A percentile compares a stretch with the other conserved stretches of the same genome.
phyloP scores from a whole-genome alignment of 345 rosid genomes.

The Sisymbrium irio region DNA sequence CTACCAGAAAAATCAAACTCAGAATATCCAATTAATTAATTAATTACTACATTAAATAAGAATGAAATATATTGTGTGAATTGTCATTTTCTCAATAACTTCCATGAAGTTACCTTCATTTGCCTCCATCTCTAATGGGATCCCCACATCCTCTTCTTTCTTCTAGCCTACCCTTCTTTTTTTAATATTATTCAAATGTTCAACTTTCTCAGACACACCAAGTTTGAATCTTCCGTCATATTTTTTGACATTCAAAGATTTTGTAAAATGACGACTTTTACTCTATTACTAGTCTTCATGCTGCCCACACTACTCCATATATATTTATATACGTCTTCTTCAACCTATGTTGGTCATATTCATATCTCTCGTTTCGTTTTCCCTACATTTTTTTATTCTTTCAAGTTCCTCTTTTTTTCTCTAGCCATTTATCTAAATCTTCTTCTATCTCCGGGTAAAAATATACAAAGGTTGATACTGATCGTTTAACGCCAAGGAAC shows the following conservation, averaged over 20 bases:
- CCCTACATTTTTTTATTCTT: conserved; percentile 12
- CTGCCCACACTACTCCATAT: conserved; percentile 17
- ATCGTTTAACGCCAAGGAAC: background rate
- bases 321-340: background rate
- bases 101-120: conserved; percentile 22
- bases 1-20: background rate
- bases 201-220: conserved; percentile 29
- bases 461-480: background rate
- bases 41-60: background rate
- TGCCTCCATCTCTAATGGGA: conserved; percentile 3
- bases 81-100: conserved; percentile 27
- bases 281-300: conserved; percentile 15
- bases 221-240: conserved; percentile 31
- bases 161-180: background rate
- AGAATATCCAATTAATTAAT: background rate
- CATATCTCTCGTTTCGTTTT: background rate
- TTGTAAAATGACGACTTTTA: conserved; percentile 22
- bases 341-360: conserved; percentile 1
- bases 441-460: background rate
- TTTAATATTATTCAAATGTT: conserved; percentile 13
- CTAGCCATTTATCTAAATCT: conserved; percentile 2
- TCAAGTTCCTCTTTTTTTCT: background rate
- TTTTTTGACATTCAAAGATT: conserved; percentile 22
- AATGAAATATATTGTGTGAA: background rate
- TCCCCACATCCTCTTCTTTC: conserved; percentile 14